phyloP scores from a whole-genome alignment of 2,329 filamentous ascomycete genomes.

The Whalleya microplaca region DNA sequence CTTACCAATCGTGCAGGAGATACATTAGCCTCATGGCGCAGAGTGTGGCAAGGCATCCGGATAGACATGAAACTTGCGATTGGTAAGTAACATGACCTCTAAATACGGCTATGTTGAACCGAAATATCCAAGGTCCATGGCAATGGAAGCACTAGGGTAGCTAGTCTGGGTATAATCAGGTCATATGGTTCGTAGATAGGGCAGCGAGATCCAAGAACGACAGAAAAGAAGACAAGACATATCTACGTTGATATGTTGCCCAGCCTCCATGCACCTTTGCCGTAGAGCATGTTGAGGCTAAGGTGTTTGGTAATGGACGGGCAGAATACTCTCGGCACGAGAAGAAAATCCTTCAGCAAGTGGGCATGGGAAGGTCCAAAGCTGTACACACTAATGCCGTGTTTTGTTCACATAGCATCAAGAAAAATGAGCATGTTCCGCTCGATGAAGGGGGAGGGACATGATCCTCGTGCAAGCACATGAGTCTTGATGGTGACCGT shows the following conservation, averaged over 20 bases:
- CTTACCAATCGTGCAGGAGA: no score
- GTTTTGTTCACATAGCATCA: constrained; percentile 13
- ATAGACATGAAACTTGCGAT: no score
- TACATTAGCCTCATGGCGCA: no score
- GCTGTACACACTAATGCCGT: constrained; percentile 58
- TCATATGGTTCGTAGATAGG: neutral
- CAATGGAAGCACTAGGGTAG: neutral
- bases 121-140: neutral
- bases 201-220: neutral
- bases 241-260: constrained; percentile 49
- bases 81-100: no score
- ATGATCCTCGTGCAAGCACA: constrained; percentile 3
- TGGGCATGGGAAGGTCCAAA: constrained; percentile 47
- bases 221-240: neutral
- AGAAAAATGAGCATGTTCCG: neutral
- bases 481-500: constrained; percentile 29
- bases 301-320: constrained; percentile 69
- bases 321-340: constrained; percentile 52
- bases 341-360: constrained; percentile 52
- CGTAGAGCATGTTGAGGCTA: constrained; percentile 43
- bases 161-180: neutral
- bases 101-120: no score
- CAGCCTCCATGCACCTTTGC: constrained; percentile 65
- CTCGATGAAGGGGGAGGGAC: constrained; percentile 1
- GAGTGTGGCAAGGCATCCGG: neutral